Base-by-base conservation (phyloP, 1,139 yeast species). In the Wickerhamiella pararugosa region DNA sequence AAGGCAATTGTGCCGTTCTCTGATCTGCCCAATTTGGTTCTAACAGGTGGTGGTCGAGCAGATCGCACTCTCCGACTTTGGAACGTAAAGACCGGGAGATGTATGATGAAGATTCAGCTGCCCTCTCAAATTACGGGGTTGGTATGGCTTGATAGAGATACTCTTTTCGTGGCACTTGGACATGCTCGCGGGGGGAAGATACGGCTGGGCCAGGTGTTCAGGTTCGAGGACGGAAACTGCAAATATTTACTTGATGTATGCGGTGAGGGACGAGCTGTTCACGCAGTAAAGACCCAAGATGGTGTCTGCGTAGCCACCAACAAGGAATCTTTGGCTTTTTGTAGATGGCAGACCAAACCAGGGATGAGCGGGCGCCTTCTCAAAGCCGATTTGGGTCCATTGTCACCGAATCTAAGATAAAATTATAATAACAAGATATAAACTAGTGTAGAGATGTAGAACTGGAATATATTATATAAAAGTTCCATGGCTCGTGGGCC, bases 1-100 rank as follows among this genome's bases (percentile, higher is more conserved):
- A 37, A 87, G 56, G 86, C 87, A 1, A 60, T 79, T 45, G 72
- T 79, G 29, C 79, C 76, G 66, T 78, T 86, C 54, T 86, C 86
- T 0, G 75, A 74, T 69, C 72, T 73, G 48, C 70, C 72, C 29
- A 65, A 71, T 41, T 58, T 79, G 31, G 60, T 79, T 29, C 86
- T 82, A 10, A 76, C 84, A 1, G 87, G 97, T 4, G 96, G 96
- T 29, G 96, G 97, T 29, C 81, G 95, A 0, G 86, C 92, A 5
- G 96, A 87, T 59, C 73, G 87, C 44, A 74, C 79, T 29, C 65
- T 77, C 15, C 64, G 84, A 42, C 82, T 84, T 55, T 86, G 95
- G 94, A 94, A 87, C 58, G 70, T 90, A 0, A 62, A 63, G 2
- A 68, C 90, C 0, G 95, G 94, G 0, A 77, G 90, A 0, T 58